Conservation (phyloP, 371 early-diverging fungal species). For the Apophysomyces sp. region DNA sequence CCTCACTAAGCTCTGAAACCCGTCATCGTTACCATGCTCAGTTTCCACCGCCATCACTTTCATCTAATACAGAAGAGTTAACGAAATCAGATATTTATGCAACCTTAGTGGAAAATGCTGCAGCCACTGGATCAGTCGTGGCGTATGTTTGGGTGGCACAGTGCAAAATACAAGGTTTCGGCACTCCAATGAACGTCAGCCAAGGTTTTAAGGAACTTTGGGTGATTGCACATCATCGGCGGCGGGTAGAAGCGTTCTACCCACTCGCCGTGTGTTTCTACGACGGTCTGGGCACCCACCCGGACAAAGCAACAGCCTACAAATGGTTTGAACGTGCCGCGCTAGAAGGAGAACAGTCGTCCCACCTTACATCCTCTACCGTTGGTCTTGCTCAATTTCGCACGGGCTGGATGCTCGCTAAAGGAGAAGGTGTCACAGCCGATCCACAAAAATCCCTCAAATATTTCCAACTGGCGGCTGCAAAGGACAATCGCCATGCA, state of each 20-base stretch:
- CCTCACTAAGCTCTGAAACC: not conserved
- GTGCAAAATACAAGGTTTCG: not conserved
- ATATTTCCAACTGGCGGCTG: slow-evolving; percentile 12
- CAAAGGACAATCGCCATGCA: slow-evolving; percentile 23
- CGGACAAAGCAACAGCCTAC: slow-evolving; percentile 6
- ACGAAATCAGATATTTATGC: not conserved
- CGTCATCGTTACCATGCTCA: not conserved
- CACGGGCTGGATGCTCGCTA: not conserved
- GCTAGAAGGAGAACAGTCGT: not conserved
- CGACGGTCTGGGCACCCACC: not conserved
- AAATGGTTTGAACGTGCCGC: slow-evolving; percentile 5
- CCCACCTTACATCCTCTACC: not conserved
- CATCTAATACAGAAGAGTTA: not conserved
- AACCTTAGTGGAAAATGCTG: not conserved
- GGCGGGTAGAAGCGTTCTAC: slow-evolving; percentile 5
- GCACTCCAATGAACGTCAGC: not conserved
- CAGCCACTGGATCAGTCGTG: not conserved
- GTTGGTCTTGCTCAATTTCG: not conserved
- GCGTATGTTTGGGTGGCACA: not conserved
- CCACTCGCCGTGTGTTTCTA: slow-evolving; percentile 5
- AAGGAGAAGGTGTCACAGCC: slow-evolving; percentile 2
- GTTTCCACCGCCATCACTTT: not conserved
- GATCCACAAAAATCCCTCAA: slow-evolving; percentile 2
- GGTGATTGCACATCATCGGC: not conserved
- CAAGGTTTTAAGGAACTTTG: not conserved